Conservation (phyloP, 1,284 basidiomycete genomes). For the Melampsora americana region DNA sequence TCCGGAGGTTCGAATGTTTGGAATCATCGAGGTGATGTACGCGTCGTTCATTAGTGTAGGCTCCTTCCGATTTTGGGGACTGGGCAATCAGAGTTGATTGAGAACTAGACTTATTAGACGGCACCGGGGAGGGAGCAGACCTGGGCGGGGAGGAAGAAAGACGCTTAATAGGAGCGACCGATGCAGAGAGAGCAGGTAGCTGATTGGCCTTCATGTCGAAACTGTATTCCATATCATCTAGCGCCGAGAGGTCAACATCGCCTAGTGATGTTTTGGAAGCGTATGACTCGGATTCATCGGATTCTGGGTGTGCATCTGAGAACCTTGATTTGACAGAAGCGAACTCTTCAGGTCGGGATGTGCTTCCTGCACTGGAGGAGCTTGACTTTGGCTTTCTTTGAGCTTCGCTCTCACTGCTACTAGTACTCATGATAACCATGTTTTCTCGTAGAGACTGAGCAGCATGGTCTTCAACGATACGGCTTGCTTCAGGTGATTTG, state of each 20-base stretch:
- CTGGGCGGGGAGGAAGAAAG: neutral
- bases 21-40: neutral
- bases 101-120: constrained; percentile 17
- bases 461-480: constrained; percentile 27
- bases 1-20: neutral
- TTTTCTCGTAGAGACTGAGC: constrained; percentile 10
- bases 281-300: neutral
- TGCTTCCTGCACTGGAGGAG: constrained; percentile 4
- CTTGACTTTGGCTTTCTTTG: neutral
- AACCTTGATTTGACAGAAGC: neutral
- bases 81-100: constrained; percentile 34
- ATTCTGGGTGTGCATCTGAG: constrained; percentile 6
- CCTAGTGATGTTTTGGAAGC: constrained; percentile 32
- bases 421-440: constrained; percentile 15
- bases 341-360: constrained; percentile 14
- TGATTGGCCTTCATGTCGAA: constrained; percentile 10
- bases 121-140: constrained; percentile 16
- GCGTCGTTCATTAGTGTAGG: neutral
- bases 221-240: constrained; percentile 21
- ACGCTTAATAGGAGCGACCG: neutral
- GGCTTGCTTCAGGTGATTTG: constrained; percentile 32
- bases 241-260: constrained; percentile 11
- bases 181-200: neutral
- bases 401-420: constrained; percentile 35
- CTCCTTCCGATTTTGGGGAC: constrained; percentile 3